Conservation (phyloP, 306 rosid genomes). For the Vachellia collinsii region DNA sequence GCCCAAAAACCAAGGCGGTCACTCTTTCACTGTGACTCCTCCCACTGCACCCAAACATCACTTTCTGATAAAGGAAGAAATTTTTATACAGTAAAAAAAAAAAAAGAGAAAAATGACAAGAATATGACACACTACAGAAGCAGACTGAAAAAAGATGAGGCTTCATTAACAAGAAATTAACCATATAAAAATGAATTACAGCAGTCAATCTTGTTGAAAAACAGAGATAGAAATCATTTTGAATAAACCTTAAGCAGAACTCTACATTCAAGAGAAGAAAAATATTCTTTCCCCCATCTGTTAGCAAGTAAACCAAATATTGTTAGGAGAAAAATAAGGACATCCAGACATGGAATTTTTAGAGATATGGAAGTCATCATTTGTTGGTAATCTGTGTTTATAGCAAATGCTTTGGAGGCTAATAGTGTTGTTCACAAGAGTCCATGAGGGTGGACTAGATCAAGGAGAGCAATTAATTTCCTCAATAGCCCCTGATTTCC, state of each 20-base stretch:
- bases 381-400: neutral
- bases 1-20: too few species aligned
- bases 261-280: neutral
- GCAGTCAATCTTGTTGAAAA: neutral
- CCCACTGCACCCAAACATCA: neutral
- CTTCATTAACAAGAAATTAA: neutral
- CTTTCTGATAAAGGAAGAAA: too few species aligned
- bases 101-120: too few species aligned
- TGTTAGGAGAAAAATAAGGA: neutral
- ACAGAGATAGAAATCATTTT: neutral
- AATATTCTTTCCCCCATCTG: neutral
- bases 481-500: neutral
- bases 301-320: neutral
- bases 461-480: neutral
- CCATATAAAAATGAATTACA: neutral
- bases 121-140: neutral
- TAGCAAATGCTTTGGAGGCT: neutral
- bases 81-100: too few species aligned
- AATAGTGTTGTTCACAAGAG: neutral
- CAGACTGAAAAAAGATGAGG: neutral
- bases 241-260: neutral
- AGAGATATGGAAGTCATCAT: neutral
- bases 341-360: neutral
- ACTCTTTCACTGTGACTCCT: neutral
- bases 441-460: neutral